These are phyloP conservation scores for Endothia cerciana DNA, from an alignment of 2,329 filamentous ascomycete genomes.

Conservation along the genomic window DNA sequence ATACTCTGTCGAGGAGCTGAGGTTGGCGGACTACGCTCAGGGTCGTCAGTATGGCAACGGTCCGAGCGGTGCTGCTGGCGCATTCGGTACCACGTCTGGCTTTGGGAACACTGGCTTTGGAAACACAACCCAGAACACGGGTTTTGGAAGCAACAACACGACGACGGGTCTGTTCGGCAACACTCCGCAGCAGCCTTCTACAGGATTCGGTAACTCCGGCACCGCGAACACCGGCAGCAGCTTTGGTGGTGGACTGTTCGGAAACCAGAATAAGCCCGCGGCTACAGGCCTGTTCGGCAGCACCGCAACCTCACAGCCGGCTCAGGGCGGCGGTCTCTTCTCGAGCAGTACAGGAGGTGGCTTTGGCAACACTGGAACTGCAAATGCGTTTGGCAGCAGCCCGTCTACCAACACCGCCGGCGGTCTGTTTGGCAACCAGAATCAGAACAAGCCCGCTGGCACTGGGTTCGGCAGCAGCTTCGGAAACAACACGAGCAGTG, in stretches of 20 bases:
- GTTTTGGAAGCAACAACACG: conserved; percentile 40
- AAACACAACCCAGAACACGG: conserved; percentile 42
- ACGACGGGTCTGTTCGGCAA: conserved; percentile 47
- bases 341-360: conserved; percentile 31
- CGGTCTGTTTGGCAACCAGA: conserved; percentile 30
- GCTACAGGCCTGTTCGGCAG: conserved; percentile 35
- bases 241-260: conserved; percentile 40
- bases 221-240: conserved; percentile 39
- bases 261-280: conserved; percentile 39
- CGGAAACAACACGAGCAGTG: conserved; percentile 14
- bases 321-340: conserved; percentile 43
- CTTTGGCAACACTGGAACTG: conserved; percentile 39
- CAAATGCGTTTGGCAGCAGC: conserved; percentile 42
- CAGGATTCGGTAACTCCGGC: conserved; percentile 49
- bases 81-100: conserved; percentile 69
- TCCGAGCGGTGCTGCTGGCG: conserved; percentile 80
- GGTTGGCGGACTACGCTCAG: conserved; percentile 85
- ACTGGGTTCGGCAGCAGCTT: conserved; percentile 12
- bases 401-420: conserved; percentile 39
- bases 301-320: conserved; percentile 36
- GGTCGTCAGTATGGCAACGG: conserved; percentile 87
- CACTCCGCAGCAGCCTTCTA: conserved; percentile 38
- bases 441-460: conserved; percentile 24
- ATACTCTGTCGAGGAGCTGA: conserved; percentile 85
- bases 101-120: conserved; percentile 56